Evolutionary conservation across 352 stramenopile species (phyloP), one percentile per base, ranked within the genome.

Genomic region (Globisporangium canariense): DNA sequence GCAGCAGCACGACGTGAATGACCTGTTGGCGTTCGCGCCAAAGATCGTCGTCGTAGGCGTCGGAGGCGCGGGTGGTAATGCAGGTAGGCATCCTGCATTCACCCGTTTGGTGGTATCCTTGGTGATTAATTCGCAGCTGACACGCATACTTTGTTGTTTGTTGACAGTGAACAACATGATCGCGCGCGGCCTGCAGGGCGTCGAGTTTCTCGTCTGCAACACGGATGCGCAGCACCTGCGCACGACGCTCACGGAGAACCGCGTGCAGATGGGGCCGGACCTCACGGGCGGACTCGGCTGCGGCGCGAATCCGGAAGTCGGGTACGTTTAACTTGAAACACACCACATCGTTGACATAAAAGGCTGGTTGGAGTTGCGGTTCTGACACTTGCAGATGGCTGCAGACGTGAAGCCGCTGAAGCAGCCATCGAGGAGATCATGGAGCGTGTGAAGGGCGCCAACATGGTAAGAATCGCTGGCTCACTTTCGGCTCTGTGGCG

Each of bases 201-300:
- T 95, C 30, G 85, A 95, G 62, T 95, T 95, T 51, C 71, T 97
- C 40, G 90, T 97, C 34, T 97, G 90, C 78, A 97, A 97, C 74
- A 97, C 90, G 46, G 90, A 97, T 55, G 87, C 90, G 41, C 90
- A 97, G 79, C 90, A 97, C 56, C 69, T 97, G 60, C 88, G 88
- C 62, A 96, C 88, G 58, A 96, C 87, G 14, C 68, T 97, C 41
- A 97, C 90, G 28, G 89, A 97, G 60, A 97, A 97, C 68, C 86
- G 90, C 53, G 75, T 97, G 65, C 90, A 97, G 67, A 95, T 95
- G 86, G 84, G 83, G 3, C 88, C 90, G 14, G 86, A 95, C 32
- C 70, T 97, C 62, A 97, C 90, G 47, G 79, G 88, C 50, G 86
- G 86, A 11, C 70, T 95, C 4, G 86, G 86, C 13, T 93, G 84